phyloP scores from a whole-genome alignment of 1,284 basidiomycete genomes.

The Leccinum subrobustum region DNA sequence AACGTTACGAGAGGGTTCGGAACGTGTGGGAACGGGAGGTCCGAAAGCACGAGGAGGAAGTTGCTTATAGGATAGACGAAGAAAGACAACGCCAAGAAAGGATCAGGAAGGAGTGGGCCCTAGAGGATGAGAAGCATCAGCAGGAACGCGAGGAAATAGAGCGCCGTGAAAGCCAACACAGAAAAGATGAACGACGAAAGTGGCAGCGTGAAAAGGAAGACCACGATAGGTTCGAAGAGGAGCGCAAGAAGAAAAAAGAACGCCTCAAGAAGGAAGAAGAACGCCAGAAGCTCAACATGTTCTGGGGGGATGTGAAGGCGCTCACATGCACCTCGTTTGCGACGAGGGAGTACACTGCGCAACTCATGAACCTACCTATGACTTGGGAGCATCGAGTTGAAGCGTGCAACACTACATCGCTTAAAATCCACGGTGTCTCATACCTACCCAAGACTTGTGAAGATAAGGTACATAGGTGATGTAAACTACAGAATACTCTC shows the following conservation, averaged over 20 bases:
- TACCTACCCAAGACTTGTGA: constrained; percentile 26
- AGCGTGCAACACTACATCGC: constrained; percentile 21
- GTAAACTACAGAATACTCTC: background rate
- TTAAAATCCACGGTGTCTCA: constrained; percentile 22
- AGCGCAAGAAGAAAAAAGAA: constrained; percentile 3
- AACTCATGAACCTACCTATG: constrained; percentile 21
- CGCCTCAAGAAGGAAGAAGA: constrained; percentile 9
- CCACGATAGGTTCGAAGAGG: constrained; percentile 13
- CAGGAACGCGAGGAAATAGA: constrained; percentile 9
- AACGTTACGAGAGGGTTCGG: constrained; percentile 2
- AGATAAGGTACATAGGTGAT: constrained; percentile 22
- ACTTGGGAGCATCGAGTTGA: constrained; percentile 21
- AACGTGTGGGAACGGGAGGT: constrained; percentile 1
- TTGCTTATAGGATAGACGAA: background rate
- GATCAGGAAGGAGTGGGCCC: constrained; percentile 9
- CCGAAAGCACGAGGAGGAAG: background rate
- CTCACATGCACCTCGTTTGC: constrained; percentile 24
- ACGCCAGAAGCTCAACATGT: constrained; percentile 24
- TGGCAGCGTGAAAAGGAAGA: background rate
- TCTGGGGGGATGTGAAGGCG: constrained; percentile 19
- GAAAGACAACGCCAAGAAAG: constrained; percentile 8
- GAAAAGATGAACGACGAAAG: constrained; percentile 1
- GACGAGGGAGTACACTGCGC: constrained; percentile 27
- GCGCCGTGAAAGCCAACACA: constrained; percentile 9
- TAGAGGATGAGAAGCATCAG: constrained; percentile 1